Percentiles rank a stretch among this genome's conserved stretches.
Conservation (phyloP, 2,329 filamentous ascomycete species). For the Spiromastix sp. region DNA sequence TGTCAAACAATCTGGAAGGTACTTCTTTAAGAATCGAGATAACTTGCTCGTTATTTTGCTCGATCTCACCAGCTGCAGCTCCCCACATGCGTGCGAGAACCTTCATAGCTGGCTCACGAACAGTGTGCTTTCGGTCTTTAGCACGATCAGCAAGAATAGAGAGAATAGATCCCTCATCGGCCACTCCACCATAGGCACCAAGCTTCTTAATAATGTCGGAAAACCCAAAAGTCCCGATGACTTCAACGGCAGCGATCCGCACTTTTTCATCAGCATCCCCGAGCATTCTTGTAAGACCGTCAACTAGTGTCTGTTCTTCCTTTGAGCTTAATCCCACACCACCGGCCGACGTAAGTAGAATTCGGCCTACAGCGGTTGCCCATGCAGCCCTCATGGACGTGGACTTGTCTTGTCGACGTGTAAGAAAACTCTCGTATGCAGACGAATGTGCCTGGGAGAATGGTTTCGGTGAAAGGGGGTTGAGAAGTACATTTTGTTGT, state of each 20-base stretch:
- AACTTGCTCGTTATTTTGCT: slow-evolving; percentile 68
- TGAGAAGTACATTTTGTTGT: slow-evolving; percentile 57
- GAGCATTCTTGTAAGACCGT: slow-evolving; percentile 67
- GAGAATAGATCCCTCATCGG: slow-evolving; percentile 66
- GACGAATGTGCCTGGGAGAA: slow-evolving; percentile 72
- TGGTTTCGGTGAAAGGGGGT: slow-evolving; percentile 75
- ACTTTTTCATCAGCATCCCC: slow-evolving; percentile 87
- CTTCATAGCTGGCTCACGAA: slow-evolving; percentile 79
- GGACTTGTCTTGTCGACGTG: slow-evolving; percentile 77
- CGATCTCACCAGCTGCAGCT: slow-evolving; percentile 80
- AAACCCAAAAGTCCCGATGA: slow-evolving; percentile 71
- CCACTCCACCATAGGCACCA: slow-evolving; percentile 63
- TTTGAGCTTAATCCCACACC: slow-evolving; percentile 76
- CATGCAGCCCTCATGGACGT: slow-evolving; percentile 73
- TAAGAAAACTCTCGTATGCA: slow-evolving; percentile 76
- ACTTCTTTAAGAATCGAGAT: slow-evolving; percentile 66
- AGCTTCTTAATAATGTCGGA: slow-evolving; percentile 73
- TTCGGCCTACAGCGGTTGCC: slow-evolving; percentile 73
- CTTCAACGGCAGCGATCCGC: slow-evolving; percentile 76
- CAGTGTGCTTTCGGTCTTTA: slow-evolving; percentile 70
- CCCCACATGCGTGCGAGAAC: slow-evolving; percentile 83
- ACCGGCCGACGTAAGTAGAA: slow-evolving; percentile 82
- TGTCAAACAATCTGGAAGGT: slow-evolving; percentile 74
- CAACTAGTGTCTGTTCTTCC: slow-evolving; percentile 67
- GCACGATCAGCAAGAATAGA: slow-evolving; percentile 76